These are phyloP conservation scores for Pneumocystis jirovecii DNA, from an alignment of 1,139 yeast genomes.

Conservation along the genomic window DNA sequence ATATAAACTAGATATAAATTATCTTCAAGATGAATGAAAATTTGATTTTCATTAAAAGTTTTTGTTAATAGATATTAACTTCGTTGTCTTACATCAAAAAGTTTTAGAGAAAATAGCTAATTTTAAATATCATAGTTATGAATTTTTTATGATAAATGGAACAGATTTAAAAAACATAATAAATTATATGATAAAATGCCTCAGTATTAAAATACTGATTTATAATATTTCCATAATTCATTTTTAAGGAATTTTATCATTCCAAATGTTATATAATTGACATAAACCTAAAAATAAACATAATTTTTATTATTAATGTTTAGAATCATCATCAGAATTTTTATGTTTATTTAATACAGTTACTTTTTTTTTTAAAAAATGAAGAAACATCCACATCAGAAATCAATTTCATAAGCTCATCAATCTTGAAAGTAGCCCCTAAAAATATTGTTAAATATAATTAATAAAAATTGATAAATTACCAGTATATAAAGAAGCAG, in stretches of 20 bases:
- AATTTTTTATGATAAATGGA: too few relatives aligned
- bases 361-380: not conserved
- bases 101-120: too few relatives aligned
- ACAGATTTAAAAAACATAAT: too few relatives aligned
- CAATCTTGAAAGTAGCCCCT: constrained; percentile 1
- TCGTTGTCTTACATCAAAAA: too few relatives aligned
- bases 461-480: not conserved
- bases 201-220: not conserved
- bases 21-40: too few relatives aligned
- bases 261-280: not conserved
- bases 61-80: too few relatives aligned
- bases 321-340: not conserved
- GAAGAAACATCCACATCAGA: not conserved
- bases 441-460: not conserved
- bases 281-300: not conserved
- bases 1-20: too few relatives aligned
- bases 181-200: not conserved
- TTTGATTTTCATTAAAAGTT: too few relatives aligned
- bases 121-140: too few relatives aligned
- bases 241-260: not conserved
- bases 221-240: not conserved
- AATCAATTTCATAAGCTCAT: not conserved
- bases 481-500: not conserved
- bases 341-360: not conserved
- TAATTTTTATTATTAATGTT: not conserved